phyloP scores from a whole-genome alignment of 305 asterid genomes.

The Solanum hybrid region DNA sequence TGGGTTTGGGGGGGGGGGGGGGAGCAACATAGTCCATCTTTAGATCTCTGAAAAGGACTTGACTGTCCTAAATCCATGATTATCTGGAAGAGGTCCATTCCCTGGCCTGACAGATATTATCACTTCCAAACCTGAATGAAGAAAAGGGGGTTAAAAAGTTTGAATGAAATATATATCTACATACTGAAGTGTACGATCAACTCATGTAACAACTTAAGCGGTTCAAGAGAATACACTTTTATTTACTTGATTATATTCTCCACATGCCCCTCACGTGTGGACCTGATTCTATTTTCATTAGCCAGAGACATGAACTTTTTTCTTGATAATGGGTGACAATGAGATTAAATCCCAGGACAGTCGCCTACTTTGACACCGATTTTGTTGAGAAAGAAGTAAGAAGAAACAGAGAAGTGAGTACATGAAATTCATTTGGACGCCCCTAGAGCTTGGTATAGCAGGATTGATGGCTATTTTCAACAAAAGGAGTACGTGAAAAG shows the following conservation, averaged over 20 bases:
- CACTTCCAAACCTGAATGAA: constrained; percentile 64
- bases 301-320: neutral
- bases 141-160: neutral
- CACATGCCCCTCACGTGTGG: neutral
- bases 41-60: constrained; percentile 60
- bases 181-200: neutral
- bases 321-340: neutral
- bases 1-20: no score
- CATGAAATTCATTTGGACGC: neutral
- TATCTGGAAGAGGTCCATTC: constrained; percentile 72
- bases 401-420: neutral
- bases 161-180: no score
- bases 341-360: neutral
- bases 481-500: neutral
- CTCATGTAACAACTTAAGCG: neutral
- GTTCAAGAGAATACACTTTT: neutral
- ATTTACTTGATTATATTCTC: neutral
- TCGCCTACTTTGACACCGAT: neutral
- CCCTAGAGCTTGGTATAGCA: neutral
- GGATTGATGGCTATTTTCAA: neutral
- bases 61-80: constrained; percentile 57
- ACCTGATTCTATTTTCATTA: neutral
- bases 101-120: constrained; percentile 73
- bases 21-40: neutral
- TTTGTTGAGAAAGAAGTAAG: neutral